phyloP scores from a whole-genome alignment of 371 early-diverging fungal species.

The Lichtheimia corymbifera region DNA sequence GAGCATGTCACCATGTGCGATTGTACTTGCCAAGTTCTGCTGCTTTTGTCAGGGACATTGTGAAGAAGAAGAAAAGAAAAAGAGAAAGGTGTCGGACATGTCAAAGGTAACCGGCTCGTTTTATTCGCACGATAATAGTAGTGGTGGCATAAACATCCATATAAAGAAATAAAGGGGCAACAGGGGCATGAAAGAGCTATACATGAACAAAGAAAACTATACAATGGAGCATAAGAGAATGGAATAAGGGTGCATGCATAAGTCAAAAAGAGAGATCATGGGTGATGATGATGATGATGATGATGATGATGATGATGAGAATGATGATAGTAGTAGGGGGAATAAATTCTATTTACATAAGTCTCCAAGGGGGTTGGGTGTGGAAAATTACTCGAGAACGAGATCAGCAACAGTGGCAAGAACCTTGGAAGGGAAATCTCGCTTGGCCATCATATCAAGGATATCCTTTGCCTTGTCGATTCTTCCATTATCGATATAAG shows the following conservation, averaged over 20 bases:
- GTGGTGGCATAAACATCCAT: no score
- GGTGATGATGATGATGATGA: background rate
- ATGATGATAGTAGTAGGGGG: no score
- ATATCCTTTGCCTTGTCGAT: conserved; percentile 43
- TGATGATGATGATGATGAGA: background rate
- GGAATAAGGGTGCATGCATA: background rate
- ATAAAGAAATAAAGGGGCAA: no score
- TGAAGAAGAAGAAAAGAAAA: background rate
- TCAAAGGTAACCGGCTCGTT: no score
- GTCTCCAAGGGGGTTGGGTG: no score
- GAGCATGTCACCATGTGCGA: no score
- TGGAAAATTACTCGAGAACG: conserved; percentile 11
- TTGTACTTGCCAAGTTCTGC: conserved; percentile 4
- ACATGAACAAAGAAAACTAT: no score
- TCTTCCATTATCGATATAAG: conserved; percentile 52
- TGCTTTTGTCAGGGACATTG: conserved; percentile 1
- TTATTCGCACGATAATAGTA: no score
- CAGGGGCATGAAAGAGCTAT: no score
- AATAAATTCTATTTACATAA: no score
- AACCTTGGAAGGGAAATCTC: conserved; percentile 54
- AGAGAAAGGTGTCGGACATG: background rate
- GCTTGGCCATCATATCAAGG: conserved; percentile 40
- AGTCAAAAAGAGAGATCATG: background rate
- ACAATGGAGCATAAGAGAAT: no score
- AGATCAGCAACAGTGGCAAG: conserved; percentile 42